Conservation (phyloP, 805 yeast genomes). For the Candida multigemmis region DNA sequence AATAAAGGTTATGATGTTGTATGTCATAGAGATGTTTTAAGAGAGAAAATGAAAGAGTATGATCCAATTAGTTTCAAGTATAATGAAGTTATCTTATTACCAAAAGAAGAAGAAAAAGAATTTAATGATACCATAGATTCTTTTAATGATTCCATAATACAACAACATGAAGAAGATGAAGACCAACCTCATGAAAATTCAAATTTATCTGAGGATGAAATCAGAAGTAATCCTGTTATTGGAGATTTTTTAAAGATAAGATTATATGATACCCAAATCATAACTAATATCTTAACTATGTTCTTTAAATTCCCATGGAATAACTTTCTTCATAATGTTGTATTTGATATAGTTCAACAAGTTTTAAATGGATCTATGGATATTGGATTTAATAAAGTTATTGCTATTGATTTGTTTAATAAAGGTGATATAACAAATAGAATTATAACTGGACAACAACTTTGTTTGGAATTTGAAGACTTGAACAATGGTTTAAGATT, state of each 20-base stretch:
- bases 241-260: constrained; percentile 36
- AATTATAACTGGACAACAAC: constrained; percentile 40
- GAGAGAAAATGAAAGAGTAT: constrained; percentile 29
- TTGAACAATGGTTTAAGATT: constrained; percentile 50
- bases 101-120: constrained; percentile 11
- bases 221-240: constrained; percentile 32
- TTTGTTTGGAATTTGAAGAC: constrained; percentile 53
- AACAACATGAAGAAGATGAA: constrained; percentile 19
- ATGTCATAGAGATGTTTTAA: constrained; percentile 24
- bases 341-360: constrained; percentile 39
- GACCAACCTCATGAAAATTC: constrained; percentile 37
- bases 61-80: constrained; percentile 38
- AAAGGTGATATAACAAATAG: constrained; percentile 32
- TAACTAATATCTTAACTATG: constrained; percentile 32
- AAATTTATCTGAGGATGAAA: constrained; percentile 32
- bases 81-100: constrained; percentile 32
- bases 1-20: constrained; percentile 36
- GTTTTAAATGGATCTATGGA: constrained; percentile 40
- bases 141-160: constrained; percentile 14
- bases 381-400: constrained; percentile 37
- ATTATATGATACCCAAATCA: constrained; percentile 33
- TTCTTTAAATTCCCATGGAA: constrained; percentile 40
- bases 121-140: constrained; percentile 26
- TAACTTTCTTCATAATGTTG: constrained; percentile 38
- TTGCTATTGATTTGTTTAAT: constrained; percentile 52